Evolutionary conservation across 2,329 filamentous ascomycete species (phyloP).

Genomic region (Exophiala sideris): DNA sequence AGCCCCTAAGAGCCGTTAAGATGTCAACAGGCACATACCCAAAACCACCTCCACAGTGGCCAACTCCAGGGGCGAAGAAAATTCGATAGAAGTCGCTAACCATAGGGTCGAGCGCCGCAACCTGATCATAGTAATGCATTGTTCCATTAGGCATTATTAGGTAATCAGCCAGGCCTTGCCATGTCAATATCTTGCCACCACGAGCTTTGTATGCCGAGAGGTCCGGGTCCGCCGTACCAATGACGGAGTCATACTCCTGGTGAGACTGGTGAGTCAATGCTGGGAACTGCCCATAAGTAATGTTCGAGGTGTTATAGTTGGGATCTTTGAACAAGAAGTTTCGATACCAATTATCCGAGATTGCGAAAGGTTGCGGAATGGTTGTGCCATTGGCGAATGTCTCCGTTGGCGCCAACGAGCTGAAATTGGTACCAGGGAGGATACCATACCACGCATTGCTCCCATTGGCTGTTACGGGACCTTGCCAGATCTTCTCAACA

Average conservation of each 20-base stretch:
- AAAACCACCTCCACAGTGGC: conserved; percentile 34
- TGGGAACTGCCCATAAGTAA: conserved; percentile 31
- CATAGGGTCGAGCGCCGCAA: conserved; percentile 28
- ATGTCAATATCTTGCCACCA: conserved; percentile 45
- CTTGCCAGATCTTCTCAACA: neutral
- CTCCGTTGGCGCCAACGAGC: no score
- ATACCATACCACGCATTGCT: no score
- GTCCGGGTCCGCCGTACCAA: conserved; percentile 38
- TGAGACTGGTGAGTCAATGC: conserved; percentile 28
- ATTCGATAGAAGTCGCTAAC: conserved; percentile 36
- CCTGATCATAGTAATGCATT: conserved; percentile 36
- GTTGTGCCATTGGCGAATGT: conserved; percentile 25
- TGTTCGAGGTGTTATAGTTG: conserved; percentile 30
- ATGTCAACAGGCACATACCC: conserved; percentile 33
- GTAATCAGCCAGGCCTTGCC: conserved; percentile 40
- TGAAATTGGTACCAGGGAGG: no score
- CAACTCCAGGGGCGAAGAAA: conserved; percentile 39
- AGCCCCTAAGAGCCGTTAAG: conserved; percentile 48
- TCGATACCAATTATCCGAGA: conserved; percentile 35
- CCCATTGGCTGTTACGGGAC: no score
- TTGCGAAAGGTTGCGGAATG: conserved; percentile 30
- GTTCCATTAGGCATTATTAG: conserved; percentile 38
- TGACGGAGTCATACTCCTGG: conserved; percentile 35
- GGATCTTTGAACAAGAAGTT: conserved; percentile 35
- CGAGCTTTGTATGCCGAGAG: conserved; percentile 34